These are phyloP conservation scores for Lycium ferocissimum DNA, from an alignment of 257 asterid genomes.

Conservation along the genomic window DNA sequence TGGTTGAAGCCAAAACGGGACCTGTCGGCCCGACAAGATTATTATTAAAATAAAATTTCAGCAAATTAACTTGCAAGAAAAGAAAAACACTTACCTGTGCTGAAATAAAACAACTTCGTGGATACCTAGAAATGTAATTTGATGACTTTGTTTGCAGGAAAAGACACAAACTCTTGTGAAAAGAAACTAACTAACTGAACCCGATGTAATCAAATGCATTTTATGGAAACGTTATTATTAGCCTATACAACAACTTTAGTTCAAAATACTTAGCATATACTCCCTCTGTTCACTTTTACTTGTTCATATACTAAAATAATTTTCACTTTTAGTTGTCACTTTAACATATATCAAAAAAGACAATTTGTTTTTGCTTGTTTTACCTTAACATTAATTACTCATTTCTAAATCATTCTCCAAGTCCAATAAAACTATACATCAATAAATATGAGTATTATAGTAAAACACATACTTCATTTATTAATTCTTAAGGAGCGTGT, in stretches of 20 bases:
- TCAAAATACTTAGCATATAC: background rate
- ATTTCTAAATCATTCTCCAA: no score
- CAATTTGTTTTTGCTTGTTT: no score
- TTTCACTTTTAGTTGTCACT: no score
- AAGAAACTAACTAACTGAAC: background rate
- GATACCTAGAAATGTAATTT: background rate
- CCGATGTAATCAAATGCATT: background rate
- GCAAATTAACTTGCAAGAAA: constrained; percentile 7
- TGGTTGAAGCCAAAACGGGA: no score
- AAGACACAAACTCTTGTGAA: background rate
- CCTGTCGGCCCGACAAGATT: background rate
- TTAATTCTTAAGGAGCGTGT: no score
- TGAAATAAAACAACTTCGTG: background rate
- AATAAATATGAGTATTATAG: no score
- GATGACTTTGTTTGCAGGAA: background rate
- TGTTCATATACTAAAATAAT: no score
- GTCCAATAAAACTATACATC: no score
- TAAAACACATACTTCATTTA: no score
- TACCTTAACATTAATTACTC: no score
- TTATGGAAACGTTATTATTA: background rate
- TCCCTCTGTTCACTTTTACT: no score
- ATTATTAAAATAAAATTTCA: background rate
- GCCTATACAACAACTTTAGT: background rate
- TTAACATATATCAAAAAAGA: no score
- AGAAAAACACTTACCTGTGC: background rate